These are phyloP conservation scores for Phaeophleospora eucalypticola DNA, from an alignment of 2,329 filamentous ascomycete genomes.

Conservation along the genomic window DNA sequence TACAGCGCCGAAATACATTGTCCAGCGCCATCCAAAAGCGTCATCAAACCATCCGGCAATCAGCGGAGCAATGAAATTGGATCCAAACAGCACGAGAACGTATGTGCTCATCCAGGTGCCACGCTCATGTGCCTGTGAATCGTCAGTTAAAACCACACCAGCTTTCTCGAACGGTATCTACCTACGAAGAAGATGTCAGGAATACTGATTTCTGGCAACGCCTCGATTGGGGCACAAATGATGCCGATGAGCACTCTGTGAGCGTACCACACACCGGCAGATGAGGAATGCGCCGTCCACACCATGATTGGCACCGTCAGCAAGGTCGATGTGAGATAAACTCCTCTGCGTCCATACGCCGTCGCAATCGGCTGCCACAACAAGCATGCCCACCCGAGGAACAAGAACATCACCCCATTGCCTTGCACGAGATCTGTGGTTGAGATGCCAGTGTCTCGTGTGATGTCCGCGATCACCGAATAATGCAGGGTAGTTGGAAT, in stretches of 20 bases:
- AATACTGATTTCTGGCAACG: slow-evolving; percentile 29
- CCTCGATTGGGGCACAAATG: slow-evolving; percentile 23
- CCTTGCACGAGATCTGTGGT: slow-evolving; percentile 24
- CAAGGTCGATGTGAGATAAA: slow-evolving; percentile 23
- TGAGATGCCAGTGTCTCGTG: slow-evolving; percentile 20
- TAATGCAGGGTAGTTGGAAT: slow-evolving; percentile 33
- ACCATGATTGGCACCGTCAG: slow-evolving; percentile 20
- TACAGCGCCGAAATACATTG: slow-evolving; percentile 51
- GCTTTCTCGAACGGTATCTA: too few species aligned
- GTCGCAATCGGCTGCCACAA: slow-evolving; percentile 48
- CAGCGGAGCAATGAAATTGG: slow-evolving; percentile 36
- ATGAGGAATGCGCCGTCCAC: slow-evolving; percentile 17
- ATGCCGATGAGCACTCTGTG: slow-evolving; percentile 22
- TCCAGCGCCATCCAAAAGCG: slow-evolving; percentile 48
- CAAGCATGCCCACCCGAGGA: slow-evolving; percentile 43
- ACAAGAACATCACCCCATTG: slow-evolving; percentile 36
- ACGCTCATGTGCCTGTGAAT: slow-evolving; percentile 22
- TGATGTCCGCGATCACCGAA: slow-evolving; percentile 33
- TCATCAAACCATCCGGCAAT: slow-evolving; percentile 49
- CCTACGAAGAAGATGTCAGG: slow-evolving; percentile 27
- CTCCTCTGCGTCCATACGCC: slow-evolving; percentile 37
- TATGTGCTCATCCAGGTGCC: slow-evolving; percentile 29
- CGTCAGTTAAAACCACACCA: neutral
- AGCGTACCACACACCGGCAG: slow-evolving; percentile 15
- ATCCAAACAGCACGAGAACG: slow-evolving; percentile 23